Conservation (phyloP, 257 asterid species). For the Vinca minor region DNA sequence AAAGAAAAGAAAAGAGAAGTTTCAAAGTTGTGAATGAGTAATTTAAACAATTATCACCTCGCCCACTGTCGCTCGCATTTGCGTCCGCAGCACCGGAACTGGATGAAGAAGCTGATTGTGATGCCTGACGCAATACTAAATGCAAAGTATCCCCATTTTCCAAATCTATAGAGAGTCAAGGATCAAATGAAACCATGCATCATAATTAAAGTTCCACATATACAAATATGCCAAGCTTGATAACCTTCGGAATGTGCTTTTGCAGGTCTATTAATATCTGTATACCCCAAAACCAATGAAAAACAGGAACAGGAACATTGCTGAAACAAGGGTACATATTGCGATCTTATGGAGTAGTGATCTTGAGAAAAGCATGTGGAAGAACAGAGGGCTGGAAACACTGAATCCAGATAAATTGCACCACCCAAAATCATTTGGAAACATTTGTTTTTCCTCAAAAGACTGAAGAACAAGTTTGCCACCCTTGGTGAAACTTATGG, state of each 20-base stretch:
- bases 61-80: constrained; percentile 37
- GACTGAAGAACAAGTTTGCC: background rate
- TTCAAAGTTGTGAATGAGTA: constrained; percentile 2
- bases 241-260: background rate
- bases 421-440: background rate
- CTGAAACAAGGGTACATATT: background rate
- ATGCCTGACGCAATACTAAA: constrained; percentile 70
- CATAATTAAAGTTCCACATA: background rate
- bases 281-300: background rate
- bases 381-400: background rate
- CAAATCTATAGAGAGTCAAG: constrained; percentile 61
- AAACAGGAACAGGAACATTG: background rate
- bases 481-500: background rate
- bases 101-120: constrained; percentile 45
- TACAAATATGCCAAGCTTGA: background rate
- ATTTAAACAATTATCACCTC: constrained; percentile 35
- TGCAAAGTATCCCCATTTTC: constrained; percentile 91
- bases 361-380: background rate
- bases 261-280: background rate
- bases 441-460: background rate
- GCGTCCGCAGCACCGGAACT: constrained; percentile 42
- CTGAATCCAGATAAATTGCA: background rate
- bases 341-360: background rate
- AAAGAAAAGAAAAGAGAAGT: constrained; percentile 3
- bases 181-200: constrained; percentile 8